Evolutionary conservation across 1,139 yeast species (phyloP).

Genomic region (Magnusiomyces tetraspermus): DNA sequence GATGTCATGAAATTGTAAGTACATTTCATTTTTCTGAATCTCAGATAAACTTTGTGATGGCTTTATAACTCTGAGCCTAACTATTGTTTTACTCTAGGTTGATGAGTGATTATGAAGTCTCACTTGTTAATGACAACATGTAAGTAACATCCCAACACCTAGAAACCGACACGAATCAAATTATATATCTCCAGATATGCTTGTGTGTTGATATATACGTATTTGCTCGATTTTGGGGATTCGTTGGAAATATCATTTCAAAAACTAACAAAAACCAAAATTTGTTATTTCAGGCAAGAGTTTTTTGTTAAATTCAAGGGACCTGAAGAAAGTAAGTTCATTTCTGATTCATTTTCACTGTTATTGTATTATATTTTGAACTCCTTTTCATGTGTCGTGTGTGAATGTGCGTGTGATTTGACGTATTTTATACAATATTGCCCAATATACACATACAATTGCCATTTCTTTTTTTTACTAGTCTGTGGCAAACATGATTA

Average conservation of each 20-base stretch:
- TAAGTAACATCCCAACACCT: too few species aligned
- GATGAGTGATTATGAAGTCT: slow-evolving; percentile 91
- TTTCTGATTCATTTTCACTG: neutral
- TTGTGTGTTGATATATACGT: too few species aligned
- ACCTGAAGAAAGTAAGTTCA: slow-evolving; percentile 55
- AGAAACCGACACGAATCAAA: too few species aligned
- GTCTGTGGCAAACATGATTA: too few species aligned
- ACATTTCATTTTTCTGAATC: neutral
- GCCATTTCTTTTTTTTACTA: neutral
- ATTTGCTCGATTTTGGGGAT: too few species aligned
- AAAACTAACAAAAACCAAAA: neutral
- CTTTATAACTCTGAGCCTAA: neutral
- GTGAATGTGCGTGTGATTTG: neutral
- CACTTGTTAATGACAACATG: slow-evolving; percentile 75
- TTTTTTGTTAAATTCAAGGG: slow-evolving; percentile 81
- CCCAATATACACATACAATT: neutral
- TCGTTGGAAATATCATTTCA: too few species aligned
- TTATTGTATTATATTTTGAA: too few species aligned
- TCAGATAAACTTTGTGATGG: neutral
- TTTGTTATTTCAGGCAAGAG: slow-evolving; percentile 45
- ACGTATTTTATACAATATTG: neutral
- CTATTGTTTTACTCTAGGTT: slow-evolving; percentile 33
- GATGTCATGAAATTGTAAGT: slow-evolving; percentile 89
- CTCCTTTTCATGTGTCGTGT: too few species aligned
- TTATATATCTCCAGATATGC: too few species aligned